Base-by-base conservation (phyloP, 108 stramenopile genomes). In the Nitzschia palea region DNA sequence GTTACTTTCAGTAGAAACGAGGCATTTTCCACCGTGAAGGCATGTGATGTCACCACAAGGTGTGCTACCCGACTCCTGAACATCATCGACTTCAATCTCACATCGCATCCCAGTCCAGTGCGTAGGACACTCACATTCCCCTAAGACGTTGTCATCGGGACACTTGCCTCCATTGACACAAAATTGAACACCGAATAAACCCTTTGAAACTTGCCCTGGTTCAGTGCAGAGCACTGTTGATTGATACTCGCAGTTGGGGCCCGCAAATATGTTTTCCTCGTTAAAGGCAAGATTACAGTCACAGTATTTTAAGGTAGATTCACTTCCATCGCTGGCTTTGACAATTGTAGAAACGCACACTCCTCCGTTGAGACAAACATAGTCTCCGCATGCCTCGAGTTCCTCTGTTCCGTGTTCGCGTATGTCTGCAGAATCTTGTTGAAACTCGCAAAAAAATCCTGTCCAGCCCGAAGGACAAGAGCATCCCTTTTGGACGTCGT, bases 131-230 rank as follows among this genome's bases (percentile, higher is more conserved):
- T 40, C 20, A 37, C 76, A 70, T 5, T 42, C 56, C 0, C 22
- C 30, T 18, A 48, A 22, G 1, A 58, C 17, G 33, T 52, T 43
- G 18, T 74, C 26, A 25, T 29, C 31, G 40, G 53, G 43, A 52
- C 73, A 74, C 10, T n/a, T 43, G 15, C 73, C 73, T 37, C 53
- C 52, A 58, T 74, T 74, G 35, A 55, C 56, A 37, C 73, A 74
- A 45, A 67, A 74, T n/a, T 35, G 12, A 15, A 51, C 63, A 5
- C 63, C 63, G 1, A 22, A 17, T 10, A 62, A 25, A 3, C 22
- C 34, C 18, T 12, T 12, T 5, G 23, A 17, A 34, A 4, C 28
- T 1, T 55, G 22, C 14, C 6, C 28, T 9, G 67, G 44, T 36
- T 47, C 53, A 28, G 68, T 32, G 55, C 77, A 78, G 23, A 72